Base-by-base conservation (phyloP, 345 rosid genomes). In the Schrenkiella parvula region DNA sequence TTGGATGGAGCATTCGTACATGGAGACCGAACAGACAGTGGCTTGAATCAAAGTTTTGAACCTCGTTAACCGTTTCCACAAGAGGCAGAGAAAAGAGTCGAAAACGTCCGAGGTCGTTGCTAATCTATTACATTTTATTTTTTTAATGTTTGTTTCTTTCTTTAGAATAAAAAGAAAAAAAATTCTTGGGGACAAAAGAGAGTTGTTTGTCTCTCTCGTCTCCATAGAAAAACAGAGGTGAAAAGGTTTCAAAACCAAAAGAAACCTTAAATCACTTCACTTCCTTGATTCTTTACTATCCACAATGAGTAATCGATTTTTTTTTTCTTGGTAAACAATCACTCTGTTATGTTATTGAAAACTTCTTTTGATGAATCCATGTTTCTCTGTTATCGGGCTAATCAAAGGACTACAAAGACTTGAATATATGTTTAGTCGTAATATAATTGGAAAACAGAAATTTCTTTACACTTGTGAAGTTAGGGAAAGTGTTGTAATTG, bases 1-100 rank as follows among this genome's bases (percentile, higher is more conserved):
- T 51, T 84, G 90, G 96, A 82, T 80, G 86, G 98, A 89, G 79
- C 95, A 89, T 65, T 48, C 87, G 62, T 87, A 85, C 80, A 84
- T 79, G 73, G 96, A 89, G 77, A 89, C 88, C 81, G 87, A 92
- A 82, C 96, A 85, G 78, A 76, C 87, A 73, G 90, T 89, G 72
- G 95, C 92, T 39, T 91, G 75, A 78, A 56, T 13, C 66, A 34
- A 69, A 44, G 71, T 70, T 62, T 63, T 75, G 59, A 54, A 76
- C 66, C 39, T 66, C 18, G 48, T 35, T 50, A 75, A 63, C 76
- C 71, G 37, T 54, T 46, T 38, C 17, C 17, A 17, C 63, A 65
- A 58, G 37, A 66, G 48, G 35, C 72, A 57, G 59, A 51, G 52
- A 28, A 66, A 10, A 66, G 70, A 46, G 50, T 47, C n/a, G 6